phyloP scores from a whole-genome alignment of 768 basidiomycete species.

The Agaricus sinodeliciosus region DNA sequence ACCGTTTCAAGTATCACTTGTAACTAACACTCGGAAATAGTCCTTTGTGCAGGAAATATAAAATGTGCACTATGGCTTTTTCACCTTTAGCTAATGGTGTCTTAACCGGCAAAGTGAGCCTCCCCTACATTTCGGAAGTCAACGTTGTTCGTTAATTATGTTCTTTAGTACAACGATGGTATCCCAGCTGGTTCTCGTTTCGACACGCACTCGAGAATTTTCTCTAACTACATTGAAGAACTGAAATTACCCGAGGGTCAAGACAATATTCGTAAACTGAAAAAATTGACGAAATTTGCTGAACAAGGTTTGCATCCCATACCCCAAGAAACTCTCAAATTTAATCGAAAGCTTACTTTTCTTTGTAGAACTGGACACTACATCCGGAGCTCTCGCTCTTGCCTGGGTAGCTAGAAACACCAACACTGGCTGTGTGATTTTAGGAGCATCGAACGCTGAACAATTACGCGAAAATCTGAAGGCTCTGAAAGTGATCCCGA shows the following conservation, averaged over 20 bases:
- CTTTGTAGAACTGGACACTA: slow-evolving; percentile 47
- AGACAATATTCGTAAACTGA: slow-evolving; percentile 65
- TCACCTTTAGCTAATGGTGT: slow-evolving; percentile 67
- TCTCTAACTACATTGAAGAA: slow-evolving; percentile 46
- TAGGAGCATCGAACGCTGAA: slow-evolving; percentile 57
- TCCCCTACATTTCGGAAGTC: background rate
- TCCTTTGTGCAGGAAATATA: slow-evolving; percentile 61
- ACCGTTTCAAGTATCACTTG: background rate
- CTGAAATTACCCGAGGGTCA: slow-evolving; percentile 56
- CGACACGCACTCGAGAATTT: slow-evolving; percentile 45
- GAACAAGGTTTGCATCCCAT: slow-evolving; percentile 31
- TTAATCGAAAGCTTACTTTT: too few species aligned
- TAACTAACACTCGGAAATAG: slow-evolving; percentile 21
- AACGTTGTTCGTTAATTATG: background rate
- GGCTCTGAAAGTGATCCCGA: slow-evolving; percentile 66
- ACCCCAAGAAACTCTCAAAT: too few species aligned
- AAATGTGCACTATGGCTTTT: slow-evolving; percentile 64
- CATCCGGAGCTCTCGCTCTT: slow-evolving; percentile 59
- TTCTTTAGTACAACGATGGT: slow-evolving; percentile 59
- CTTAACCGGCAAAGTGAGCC: slow-evolving; percentile 65
- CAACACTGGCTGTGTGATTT: slow-evolving; percentile 59
- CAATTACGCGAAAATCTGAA: slow-evolving; percentile 64
- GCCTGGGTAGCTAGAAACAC: slow-evolving; percentile 71
- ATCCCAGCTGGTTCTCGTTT: slow-evolving; percentile 71
- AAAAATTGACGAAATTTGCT: slow-evolving; percentile 63